phyloP scores from a whole-genome alignment of 2,329 filamentous ascomycete species.

The Xenosphaeropsis pyriputrescens region DNA sequence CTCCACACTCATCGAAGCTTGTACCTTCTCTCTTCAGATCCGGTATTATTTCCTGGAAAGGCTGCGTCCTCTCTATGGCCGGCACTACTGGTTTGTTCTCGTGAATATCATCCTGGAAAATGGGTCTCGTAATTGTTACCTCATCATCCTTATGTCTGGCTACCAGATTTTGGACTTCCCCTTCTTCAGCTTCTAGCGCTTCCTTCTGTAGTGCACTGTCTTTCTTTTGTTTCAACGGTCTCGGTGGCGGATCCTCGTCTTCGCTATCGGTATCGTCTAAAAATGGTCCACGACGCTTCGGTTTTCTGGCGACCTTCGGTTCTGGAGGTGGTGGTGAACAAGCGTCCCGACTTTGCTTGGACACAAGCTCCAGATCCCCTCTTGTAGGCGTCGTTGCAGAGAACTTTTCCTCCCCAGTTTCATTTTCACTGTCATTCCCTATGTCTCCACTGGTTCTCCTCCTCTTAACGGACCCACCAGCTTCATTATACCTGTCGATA shows the following conservation, averaged over 20 bases:
- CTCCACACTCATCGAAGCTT: conserved; percentile 31
- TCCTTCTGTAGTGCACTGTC: conserved; percentile 4
- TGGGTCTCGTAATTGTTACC: conserved; percentile 2
- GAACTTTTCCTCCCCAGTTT: not conserved
- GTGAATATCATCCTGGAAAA: conserved; percentile 5
- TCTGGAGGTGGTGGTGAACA: conserved; percentile 8
- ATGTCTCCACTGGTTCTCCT: conserved; percentile 16
- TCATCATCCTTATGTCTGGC: too few relatives aligned
- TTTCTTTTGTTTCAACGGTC: not conserved
- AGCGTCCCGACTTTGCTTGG: not conserved
- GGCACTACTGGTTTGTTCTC: conserved; percentile 8
- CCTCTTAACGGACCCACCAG: conserved; percentile 22
- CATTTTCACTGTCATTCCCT: conserved; percentile 1
- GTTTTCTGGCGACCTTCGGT: conserved; percentile 15
- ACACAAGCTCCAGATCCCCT: conserved; percentile 8
- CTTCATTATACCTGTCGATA: conserved; percentile 24
- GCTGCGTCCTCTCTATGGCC: conserved; percentile 2
- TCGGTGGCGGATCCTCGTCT: conserved; percentile 14
- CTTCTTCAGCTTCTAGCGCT: conserved; percentile 8
- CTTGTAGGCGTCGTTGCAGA: conserved; percentile 10
- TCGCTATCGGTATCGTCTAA: conserved; percentile 54
- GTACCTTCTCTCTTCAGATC: conserved; percentile 32
- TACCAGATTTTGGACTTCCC: conserved; percentile 3
- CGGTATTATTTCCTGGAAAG: conserved; percentile 1
- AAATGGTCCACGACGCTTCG: conserved; percentile 41